phyloP scores from a whole-genome alignment of 495 filamentous ascomycete genomes.

The Penicillium alfredii region DNA sequence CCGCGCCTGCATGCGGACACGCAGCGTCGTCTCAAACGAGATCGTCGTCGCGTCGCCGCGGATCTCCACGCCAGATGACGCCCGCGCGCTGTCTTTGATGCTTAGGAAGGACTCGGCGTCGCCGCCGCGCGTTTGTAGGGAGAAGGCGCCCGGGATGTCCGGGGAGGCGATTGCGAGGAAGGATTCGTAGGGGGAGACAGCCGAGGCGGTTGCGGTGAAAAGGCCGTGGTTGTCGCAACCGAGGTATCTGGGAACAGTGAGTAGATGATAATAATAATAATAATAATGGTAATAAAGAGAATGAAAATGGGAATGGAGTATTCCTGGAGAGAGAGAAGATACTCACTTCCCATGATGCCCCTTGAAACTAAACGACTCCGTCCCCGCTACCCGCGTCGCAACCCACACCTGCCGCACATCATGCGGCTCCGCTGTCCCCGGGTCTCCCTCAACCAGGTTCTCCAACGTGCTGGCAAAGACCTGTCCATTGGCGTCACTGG shows the following conservation, averaged over 20 bases:
- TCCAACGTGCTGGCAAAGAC: constrained; percentile 75
- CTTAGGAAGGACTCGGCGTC: constrained; percentile 48
- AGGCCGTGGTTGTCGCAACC: constrained; percentile 78
- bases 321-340: not conserved
- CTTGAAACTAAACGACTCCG: constrained; percentile 76
- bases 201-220: constrained; percentile 68
- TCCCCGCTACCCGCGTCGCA: constrained; percentile 76
- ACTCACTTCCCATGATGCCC: constrained; percentile 76
- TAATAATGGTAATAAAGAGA: too few relatives aligned
- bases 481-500: constrained; percentile 77
- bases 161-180: constrained; percentile 63
- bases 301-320: too few relatives aligned
- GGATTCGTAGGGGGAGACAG: constrained; percentile 74
- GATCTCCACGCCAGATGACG: constrained; percentile 48
- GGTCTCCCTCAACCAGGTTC: constrained; percentile 76
- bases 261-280: too few relatives aligned
- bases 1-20: constrained; percentile 88
- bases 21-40: constrained; percentile 68
- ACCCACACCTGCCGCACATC: constrained; percentile 95
- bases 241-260: constrained; percentile 50
- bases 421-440: constrained; percentile 79
- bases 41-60: constrained; percentile 71
- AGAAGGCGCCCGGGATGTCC: constrained; percentile 59
- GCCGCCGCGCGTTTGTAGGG: constrained; percentile 56
- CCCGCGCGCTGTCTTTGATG: constrained; percentile 38